Base-by-base conservation (phyloP, 1,284 basidiomycete genomes). In the Pyrrhoderma noxium region DNA sequence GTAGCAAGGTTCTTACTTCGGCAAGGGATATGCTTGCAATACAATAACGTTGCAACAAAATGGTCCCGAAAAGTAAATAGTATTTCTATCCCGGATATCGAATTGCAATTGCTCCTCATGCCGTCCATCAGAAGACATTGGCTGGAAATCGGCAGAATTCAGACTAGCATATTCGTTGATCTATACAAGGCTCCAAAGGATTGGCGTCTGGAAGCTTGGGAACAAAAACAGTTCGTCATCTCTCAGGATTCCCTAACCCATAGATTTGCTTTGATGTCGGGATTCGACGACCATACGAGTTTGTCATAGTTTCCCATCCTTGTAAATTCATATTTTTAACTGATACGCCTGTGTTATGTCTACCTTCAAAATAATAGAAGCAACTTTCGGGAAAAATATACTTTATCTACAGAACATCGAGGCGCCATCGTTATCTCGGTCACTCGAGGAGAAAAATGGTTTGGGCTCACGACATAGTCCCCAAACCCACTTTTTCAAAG, bases 21-120 rank as follows among this genome's bases (percentile, higher is more conserved):
- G 0, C 59, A 66, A 8, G 90, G 90, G 3, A 53, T 93, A 18
- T 70, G 70, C 25, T 58, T 89, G 11, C 79, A 86, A 52, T 80
- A 70, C 55, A 93, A 91, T 59, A 85, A 92, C 59, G 68, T 86
- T 40, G 82, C 84, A 1, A 80, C 85, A 9, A 70, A 77, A 41
- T 70, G 73, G 23, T 82, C 86, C 61, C 72, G 75, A 34, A 86
- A 75, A 60, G 67, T 81, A 27, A 77, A 72, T 2, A 79, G 75
- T 57, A 23, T 89, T 8, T 72, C 68, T 42, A 49, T 85, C 11
- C 82, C 85, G 11, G 56, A 65, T 31, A 66, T 72, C 8, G 65
- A 64, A 22, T 42, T 75, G 21, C 77, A 75, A 54, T 60, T 77
- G 8, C 65, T 83, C 38, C 59, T 79, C 27, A 67, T 68, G 35